Conservation (phyloP, 192 early-diverging fungal genomes). For the Coemansia sp. region DNA sequence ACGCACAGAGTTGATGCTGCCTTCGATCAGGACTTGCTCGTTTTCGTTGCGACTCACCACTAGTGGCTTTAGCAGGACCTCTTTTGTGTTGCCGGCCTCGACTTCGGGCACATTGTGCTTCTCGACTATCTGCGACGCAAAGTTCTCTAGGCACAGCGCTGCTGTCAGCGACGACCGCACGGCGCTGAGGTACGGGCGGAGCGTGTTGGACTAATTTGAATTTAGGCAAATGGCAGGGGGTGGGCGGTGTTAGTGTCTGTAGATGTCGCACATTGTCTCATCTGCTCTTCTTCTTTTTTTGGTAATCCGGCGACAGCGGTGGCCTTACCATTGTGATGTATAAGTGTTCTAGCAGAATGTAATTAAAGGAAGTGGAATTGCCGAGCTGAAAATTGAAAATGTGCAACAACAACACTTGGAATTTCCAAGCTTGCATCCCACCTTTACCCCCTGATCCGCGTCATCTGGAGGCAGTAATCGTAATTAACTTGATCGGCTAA, state of each 20-base stretch:
- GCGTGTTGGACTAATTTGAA: slow-evolving; percentile 86
- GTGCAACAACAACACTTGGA: not conserved
- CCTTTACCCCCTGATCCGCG: not conserved
- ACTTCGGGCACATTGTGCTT: slow-evolving; percentile 98
- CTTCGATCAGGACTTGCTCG: slow-evolving; percentile 89
- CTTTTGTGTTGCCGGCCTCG: slow-evolving; percentile 77
- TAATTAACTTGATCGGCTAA: slow-evolving; percentile 4
- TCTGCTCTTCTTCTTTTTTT: not conserved
- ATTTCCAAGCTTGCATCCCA: not conserved
- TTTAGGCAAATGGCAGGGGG: not conserved
- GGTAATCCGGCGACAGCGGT: not conserved
- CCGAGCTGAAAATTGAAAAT: not conserved
- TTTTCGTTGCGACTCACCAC: slow-evolving; percentile 89
- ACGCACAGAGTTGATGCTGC: slow-evolving; percentile 90
- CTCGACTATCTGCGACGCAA: slow-evolving; percentile 95
- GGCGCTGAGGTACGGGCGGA: slow-evolving; percentile 92
- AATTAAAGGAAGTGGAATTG: not conserved
- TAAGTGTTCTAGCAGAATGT: not conserved
- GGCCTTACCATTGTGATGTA: not conserved
- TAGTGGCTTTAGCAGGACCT: slow-evolving; percentile 84
- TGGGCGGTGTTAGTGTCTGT: not conserved
- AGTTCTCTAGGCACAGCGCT: slow-evolving; percentile 95
- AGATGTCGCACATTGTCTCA: not conserved
- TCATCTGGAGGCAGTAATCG: not conserved
- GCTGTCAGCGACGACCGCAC: slow-evolving; percentile 92